phyloP scores from a whole-genome alignment of 495 filamentous ascomycete genomes.

The Penicillium pancosmium region DNA sequence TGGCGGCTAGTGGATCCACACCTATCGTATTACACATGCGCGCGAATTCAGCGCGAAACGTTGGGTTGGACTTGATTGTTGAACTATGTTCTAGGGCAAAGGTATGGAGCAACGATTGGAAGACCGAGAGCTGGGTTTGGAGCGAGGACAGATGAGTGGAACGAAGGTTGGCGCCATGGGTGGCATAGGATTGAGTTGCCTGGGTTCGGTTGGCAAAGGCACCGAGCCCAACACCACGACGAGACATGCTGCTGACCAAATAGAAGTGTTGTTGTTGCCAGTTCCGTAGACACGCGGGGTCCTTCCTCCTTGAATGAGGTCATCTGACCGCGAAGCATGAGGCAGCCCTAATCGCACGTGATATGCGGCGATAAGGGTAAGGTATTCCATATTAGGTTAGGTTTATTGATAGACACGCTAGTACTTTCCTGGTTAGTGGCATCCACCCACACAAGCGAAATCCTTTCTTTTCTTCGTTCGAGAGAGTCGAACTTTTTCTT shows the following conservation, averaged over 20 bases:
- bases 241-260: conserved; percentile 40
- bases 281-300: no score
- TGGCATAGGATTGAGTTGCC: conserved; percentile 80
- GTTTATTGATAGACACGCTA: not conserved
- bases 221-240: conserved; percentile 81
- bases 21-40: conserved; percentile 98
- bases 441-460: conserved; percentile 40
- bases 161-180: conserved; percentile 83
- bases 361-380: conserved; percentile 30
- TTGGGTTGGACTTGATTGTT: conserved; percentile 92
- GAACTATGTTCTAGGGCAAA: conserved; percentile 93
- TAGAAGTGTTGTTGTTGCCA: conserved; percentile 6
- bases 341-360: conserved; percentile 27
- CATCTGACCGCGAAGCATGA: conserved; percentile 10
- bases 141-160: conserved; percentile 79
- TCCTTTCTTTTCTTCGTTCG: conserved; percentile 31
- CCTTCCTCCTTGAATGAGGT: conserved; percentile 8
- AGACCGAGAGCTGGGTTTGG: conserved; percentile 89
- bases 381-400: conserved; percentile 1
- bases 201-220: conserved; percentile 85
- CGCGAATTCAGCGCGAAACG: conserved; percentile 94
- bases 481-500: conserved; percentile 34
- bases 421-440: conserved; percentile 16
- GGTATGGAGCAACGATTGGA: conserved; percentile 89
- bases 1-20: conserved; percentile 85